These are phyloP conservation scores for Sequoiadendron giganteum DNA, from an alignment of 75 land plant genomes.

Conservation along the genomic window DNA sequence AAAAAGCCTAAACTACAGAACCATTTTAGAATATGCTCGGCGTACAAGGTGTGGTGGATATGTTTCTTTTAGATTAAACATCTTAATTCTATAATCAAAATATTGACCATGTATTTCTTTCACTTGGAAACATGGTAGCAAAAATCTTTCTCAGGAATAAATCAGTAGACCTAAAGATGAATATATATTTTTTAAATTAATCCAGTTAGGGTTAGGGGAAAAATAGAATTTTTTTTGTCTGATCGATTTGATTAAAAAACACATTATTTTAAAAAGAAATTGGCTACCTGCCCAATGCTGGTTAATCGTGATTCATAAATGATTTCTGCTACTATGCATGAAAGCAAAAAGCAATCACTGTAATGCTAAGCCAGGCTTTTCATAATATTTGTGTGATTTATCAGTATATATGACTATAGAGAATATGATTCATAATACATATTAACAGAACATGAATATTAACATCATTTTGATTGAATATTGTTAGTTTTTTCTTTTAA, in stretches of 20 bases:
- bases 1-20: constrained; percentile 87
- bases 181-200: no score
- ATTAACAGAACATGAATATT: neutral
- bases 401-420: neutral
- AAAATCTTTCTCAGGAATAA: no score
- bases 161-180: no score
- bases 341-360: neutral
- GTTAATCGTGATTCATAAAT: no score
- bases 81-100: neutral
- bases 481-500: neutral
- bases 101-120: neutral
- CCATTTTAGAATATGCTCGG: constrained; percentile 79
- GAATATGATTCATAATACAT: neutral
- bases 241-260: no score
- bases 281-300: no score
- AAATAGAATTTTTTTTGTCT: no score
- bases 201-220: no score
- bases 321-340: neutral
- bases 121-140: no score
- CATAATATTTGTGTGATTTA: neutral
- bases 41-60: constrained; percentile 53
- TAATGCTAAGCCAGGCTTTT: neutral
- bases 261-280: no score
- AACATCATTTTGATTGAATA: neutral
- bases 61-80: neutral